Evolutionary conservation across 768 basidiomycete genomes (phyloP).

Genomic region (Tylopilus cervinicoccineus): DNA sequence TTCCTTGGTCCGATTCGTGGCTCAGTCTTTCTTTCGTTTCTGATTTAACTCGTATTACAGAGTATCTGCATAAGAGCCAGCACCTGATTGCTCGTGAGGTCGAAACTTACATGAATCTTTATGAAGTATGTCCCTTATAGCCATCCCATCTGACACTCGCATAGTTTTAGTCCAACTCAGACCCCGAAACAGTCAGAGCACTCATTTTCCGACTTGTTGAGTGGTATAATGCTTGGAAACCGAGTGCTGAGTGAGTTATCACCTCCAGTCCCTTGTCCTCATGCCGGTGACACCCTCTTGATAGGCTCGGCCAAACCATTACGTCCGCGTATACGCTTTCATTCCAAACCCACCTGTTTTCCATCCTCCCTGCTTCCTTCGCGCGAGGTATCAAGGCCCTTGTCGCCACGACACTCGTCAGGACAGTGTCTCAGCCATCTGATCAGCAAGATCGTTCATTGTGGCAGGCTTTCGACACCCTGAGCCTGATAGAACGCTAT

Average conservation of each 20-base stretch:
- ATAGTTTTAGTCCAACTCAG: conserved; percentile 38
- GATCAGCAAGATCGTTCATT: conserved; percentile 35
- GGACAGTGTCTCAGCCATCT: conserved; percentile 19
- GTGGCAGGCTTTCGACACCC: conserved; percentile 60
- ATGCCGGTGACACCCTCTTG: conserved; percentile 7
- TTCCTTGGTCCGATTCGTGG: conserved; percentile 55
- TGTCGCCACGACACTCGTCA: conserved; percentile 50
- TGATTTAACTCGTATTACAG: conserved; percentile 32
- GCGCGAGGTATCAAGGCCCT: conserved; percentile 65
- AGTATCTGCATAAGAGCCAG: conserved; percentile 58
- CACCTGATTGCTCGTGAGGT: conserved; percentile 62
- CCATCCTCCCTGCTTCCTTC: conserved; percentile 65
- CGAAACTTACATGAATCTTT: conserved; percentile 50
- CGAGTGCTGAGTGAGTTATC: conserved; percentile 53
- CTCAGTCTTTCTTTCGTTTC: background rate
- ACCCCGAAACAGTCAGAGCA: conserved; percentile 46
- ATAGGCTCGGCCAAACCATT: conserved; percentile 59
- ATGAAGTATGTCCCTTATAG: conserved; percentile 45
- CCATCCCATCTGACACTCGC: background rate
- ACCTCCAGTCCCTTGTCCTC: background rate
- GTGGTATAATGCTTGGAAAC: conserved; percentile 78
- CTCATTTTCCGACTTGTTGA: conserved; percentile 59
- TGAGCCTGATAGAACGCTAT: conserved; percentile 79
- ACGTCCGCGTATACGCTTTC: conserved; percentile 57
- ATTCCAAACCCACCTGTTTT: conserved; percentile 75